Evolutionary conservation across 75 land plant species (phyloP).

Genomic region (Pinus albicaulis): DNA sequence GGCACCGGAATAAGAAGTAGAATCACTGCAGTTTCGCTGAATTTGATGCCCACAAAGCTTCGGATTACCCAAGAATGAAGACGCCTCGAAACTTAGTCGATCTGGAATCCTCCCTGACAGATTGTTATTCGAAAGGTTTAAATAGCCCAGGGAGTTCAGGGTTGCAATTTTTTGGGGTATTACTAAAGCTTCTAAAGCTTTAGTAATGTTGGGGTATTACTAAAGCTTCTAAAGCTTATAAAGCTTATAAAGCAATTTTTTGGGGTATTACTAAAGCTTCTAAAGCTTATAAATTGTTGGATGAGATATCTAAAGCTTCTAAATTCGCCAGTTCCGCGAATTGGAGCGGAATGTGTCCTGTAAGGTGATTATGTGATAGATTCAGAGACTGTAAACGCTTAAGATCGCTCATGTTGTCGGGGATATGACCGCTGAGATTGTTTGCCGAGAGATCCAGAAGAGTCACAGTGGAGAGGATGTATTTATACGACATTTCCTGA

Average conservation of each 20-base stretch:
- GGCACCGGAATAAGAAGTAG: neutral
- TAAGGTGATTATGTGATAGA: conserved; percentile 9
- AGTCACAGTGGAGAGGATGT: neutral
- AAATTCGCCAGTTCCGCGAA: neutral
- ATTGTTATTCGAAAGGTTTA: conserved; percentile 15
- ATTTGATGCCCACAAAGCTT: conserved; percentile 13
- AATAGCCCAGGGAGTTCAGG: neutral
- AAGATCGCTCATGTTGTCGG: neutral
- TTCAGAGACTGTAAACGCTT: neutral
- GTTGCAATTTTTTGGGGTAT: neutral
- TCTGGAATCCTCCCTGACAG: conserved; percentile 13
- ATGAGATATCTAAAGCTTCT: conserved; percentile 10
- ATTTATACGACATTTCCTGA: neutral
- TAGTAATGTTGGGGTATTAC: no score
- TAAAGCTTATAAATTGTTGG: conserved; percentile 10
- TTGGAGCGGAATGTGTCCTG: neutral
- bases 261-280: no score
- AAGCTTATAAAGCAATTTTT: no score
- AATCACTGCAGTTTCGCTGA: neutral
- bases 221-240: no score
- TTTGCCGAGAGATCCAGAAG: conserved; percentile 11
- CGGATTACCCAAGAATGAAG: conserved; percentile 6
- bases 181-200: no score
- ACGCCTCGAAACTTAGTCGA: neutral
- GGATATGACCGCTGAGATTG: conserved; percentile 10